Evolutionary conservation across 164 flowering plant species (phyloP), one percentile per base, ranked within the genome.

Genomic region (Dillenia suffruticosa): DNA sequence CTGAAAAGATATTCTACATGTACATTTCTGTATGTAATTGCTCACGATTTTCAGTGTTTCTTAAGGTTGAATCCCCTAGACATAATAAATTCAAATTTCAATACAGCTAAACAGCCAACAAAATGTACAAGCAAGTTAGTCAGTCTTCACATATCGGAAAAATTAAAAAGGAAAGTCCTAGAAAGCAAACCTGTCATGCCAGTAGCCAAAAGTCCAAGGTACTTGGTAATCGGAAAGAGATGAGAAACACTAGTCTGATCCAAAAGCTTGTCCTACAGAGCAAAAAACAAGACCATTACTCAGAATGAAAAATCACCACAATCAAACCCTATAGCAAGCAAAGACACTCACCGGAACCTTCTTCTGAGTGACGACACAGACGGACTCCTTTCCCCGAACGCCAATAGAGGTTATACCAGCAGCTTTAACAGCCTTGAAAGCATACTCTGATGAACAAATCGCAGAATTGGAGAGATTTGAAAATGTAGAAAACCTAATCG

Each of bases 311-410:
- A 24, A 63, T 17, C 65, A 19, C 8, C 11, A 26, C 24, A 40
- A 22, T 9, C 43, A 59, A 43, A 14, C 15, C 16, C n/a, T 49
- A 49, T 12, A 4, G 5, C 55, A 57, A 19, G 61, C 49, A 54
- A 67, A 49, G 9, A 45, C 44, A 82, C 96, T 71, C 54, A 95
- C 97, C 68, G 97, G 97, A 49, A 95, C 97, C 76, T 95, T 95
- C 87, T 88, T 95, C 83, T 92, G 99, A 0, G 97, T 92, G 32
- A 92, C 97, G 51, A 95, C 94, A 53, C 97, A 92, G 2, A 95
- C 92, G 0, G 97, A 92, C 57, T 92, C 97, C 74, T 84, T 87
- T 24, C 97, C 99, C 1, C 92, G 79, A 9, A 94, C 99, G 9
- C 93, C 97, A 54, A 94, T 94, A 12, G 99, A 94, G 9, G 97